phyloP scores from a whole-genome alignment of 83 land plant species.

The Thuja plicata region DNA sequence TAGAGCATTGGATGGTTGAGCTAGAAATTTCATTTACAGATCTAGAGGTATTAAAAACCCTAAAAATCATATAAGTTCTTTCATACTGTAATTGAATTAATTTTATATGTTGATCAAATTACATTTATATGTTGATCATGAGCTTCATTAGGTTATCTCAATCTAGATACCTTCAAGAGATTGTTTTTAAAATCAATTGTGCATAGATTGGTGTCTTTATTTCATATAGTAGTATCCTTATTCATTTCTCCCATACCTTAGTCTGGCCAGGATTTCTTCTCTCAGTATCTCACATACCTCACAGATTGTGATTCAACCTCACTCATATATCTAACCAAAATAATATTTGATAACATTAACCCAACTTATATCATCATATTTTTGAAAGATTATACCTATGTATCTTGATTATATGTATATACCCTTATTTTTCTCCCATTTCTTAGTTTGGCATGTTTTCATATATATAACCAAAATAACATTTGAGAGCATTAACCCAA shows the following conservation, averaged over 20 bases:
- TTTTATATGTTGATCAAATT: too few relatives aligned
- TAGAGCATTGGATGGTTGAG: conserved; percentile 85
- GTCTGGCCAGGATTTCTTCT: neutral
- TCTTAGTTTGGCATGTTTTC: too few relatives aligned
- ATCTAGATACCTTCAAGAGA: too few relatives aligned
- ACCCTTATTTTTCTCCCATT: too few relatives aligned
- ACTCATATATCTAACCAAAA: neutral
- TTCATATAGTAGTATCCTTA: neutral
- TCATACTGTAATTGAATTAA: neutral
- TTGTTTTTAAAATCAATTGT: too few relatives aligned
- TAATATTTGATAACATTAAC: too few relatives aligned
- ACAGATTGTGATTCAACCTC: neutral
- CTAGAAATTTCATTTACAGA: conserved; percentile 84
- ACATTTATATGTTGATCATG: too few relatives aligned
- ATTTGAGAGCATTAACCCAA: too few relatives aligned
- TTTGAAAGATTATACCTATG: neutral
- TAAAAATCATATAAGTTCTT: neutral
- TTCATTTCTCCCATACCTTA: neutral
- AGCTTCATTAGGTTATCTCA: too few relatives aligned
- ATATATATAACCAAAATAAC: too few relatives aligned
- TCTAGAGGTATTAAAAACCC: conserved; percentile 55
- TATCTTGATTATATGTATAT: too few relatives aligned
- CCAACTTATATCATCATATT: neutral
- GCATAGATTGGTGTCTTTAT: too few relatives aligned
- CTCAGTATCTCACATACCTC: neutral